Evolutionary conservation across 805 yeast species (phyloP).

Genomic region (Naumovozyma dairenensis): DNA sequence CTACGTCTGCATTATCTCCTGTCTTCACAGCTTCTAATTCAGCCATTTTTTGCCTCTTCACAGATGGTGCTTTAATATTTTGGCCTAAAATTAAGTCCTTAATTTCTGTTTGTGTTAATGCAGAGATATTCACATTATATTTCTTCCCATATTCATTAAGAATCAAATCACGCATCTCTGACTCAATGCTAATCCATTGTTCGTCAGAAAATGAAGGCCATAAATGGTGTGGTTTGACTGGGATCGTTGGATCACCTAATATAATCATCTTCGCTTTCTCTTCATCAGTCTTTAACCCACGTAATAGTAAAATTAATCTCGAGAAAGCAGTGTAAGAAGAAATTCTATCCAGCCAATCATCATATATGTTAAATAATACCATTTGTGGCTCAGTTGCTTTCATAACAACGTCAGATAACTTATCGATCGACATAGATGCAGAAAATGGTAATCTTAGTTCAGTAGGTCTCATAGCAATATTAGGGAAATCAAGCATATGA

Average conservation of each 20-base stretch:
- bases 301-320: constrained; percentile 66
- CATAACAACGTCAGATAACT: constrained; percentile 65
- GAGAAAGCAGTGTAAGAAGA: constrained; percentile 93
- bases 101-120: constrained; percentile 87
- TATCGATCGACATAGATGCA: constrained; percentile 73
- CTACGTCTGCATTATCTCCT: constrained; percentile 34
- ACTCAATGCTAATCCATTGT: constrained; percentile 87
- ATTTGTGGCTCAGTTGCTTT: constrained; percentile 88
- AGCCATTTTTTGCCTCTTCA: constrained; percentile 72
- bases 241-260: constrained; percentile 61
- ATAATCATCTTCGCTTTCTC: constrained; percentile 69
- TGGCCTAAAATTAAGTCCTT: constrained; percentile 92
- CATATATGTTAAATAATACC: constrained; percentile 84
- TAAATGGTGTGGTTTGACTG: constrained; percentile 67
- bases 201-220: constrained; percentile 90
- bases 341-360: constrained; percentile 80
- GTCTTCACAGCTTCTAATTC: constrained; percentile 47
- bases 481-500: constrained; percentile 94
- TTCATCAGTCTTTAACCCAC: constrained; percentile 70
- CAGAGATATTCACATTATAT: constrained; percentile 74
- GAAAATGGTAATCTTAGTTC: constrained; percentile 86
- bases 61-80: constrained; percentile 83
- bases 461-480: constrained; percentile 77
- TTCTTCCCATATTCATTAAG: constrained; percentile 76
- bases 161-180: constrained; percentile 79